Conservation (phyloP, 345 rosid genomes). For the Excoecaria agallocha region DNA sequence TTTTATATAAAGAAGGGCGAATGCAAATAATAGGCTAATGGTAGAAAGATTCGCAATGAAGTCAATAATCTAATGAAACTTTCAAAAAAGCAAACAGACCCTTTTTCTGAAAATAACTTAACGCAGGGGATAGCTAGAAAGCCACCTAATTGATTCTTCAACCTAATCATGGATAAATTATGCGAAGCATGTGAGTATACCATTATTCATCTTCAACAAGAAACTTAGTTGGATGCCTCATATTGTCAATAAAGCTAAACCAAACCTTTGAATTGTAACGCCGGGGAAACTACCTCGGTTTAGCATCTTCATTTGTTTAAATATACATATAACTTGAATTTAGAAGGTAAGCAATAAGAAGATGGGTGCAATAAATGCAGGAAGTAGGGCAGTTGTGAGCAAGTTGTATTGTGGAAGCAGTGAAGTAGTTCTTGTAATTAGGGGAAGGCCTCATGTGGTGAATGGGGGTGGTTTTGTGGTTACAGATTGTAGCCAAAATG, state of each 20-base stretch:
- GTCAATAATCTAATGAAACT: slow-evolving; percentile 14
- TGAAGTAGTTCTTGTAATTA: slow-evolving; percentile 55
- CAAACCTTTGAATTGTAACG: slow-evolving; percentile 30
- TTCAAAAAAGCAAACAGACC: slow-evolving; percentile 21
- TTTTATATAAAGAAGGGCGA: too few species aligned
- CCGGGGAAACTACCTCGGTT: background rate
- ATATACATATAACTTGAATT: too few species aligned
- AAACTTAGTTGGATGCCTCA: slow-evolving; percentile 1
- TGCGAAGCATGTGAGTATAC: too few species aligned
- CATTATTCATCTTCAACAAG: slow-evolving; percentile 23
- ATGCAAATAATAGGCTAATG: too few species aligned
- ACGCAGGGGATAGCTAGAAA: too few species aligned
- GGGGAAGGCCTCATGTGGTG: slow-evolving; percentile 70
- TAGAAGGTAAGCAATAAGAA: background rate
- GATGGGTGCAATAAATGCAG: slow-evolving; percentile 17
- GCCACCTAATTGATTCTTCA: too few species aligned
- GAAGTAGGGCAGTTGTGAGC: slow-evolving; percentile 44
- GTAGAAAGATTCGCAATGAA: slow-evolving; percentile 21
- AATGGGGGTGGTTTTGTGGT: slow-evolving; percentile 93
- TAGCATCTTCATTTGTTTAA: background rate
- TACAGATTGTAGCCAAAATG: slow-evolving; percentile 55
- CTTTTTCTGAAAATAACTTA: slow-evolving; percentile 10
- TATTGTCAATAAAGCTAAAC: slow-evolving; percentile 26
- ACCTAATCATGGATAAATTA: too few species aligned
- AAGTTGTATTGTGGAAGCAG: slow-evolving; percentile 59